Conservation (phyloP, 1,284 basidiomycete species). For the Garcileccinum viscosum region DNA sequence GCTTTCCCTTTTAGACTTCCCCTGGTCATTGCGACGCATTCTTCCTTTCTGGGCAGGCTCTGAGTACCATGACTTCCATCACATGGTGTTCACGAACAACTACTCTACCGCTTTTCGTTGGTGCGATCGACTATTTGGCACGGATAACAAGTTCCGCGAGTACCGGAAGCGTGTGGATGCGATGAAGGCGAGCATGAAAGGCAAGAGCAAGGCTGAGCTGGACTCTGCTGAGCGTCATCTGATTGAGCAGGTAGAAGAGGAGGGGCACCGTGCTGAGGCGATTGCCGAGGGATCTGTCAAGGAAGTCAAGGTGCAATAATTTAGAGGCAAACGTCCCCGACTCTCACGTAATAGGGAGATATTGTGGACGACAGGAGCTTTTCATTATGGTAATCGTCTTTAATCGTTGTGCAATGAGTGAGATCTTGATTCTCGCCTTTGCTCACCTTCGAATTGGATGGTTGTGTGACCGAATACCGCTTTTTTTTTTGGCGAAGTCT, state of each 20-base stretch:
- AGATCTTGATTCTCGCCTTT: too few species aligned
- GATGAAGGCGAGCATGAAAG: constrained; percentile 61
- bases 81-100: constrained; percentile 91
- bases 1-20: constrained; percentile 70
- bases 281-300: constrained; percentile 42
- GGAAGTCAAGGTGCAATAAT: constrained; percentile 32
- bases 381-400: too few species aligned
- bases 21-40: constrained; percentile 95
- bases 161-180: constrained; percentile 69
- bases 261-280: constrained; percentile 76
- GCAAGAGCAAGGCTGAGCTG: constrained; percentile 58
- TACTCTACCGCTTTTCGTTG: constrained; percentile 92
- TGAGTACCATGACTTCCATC: constrained; percentile 97
- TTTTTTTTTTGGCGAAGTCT: too few species aligned
- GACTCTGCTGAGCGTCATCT: constrained; percentile 63
- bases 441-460: too few species aligned
- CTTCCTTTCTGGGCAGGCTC: constrained; percentile 98
- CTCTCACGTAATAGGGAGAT: too few species aligned
- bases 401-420: too few species aligned
- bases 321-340: not conserved
- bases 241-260: constrained; percentile 68
- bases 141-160: constrained; percentile 83
- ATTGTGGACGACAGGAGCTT: too few species aligned
- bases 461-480: too few species aligned
- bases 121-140: constrained; percentile 88